A percentile compares a stretch with the other conserved stretches of the same genome.
Evolutionary conservation across 2,329 filamentous ascomycete genomes (phyloP).

Genomic region (Rachicladosporium sp.): DNA sequence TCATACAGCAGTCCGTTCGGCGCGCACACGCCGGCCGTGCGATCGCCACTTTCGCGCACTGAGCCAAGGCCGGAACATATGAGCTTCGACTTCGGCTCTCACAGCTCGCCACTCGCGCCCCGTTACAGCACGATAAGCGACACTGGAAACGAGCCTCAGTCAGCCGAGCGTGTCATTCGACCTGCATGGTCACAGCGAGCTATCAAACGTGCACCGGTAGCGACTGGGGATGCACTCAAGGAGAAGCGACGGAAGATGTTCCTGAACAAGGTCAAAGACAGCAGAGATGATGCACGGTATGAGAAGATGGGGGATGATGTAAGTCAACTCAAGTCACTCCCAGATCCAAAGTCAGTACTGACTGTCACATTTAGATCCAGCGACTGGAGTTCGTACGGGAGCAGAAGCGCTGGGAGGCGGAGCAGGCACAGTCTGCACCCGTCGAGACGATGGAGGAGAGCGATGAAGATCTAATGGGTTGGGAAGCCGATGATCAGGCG

Average conservation of each 20-base stretch:
- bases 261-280: slow-evolving; percentile 43
- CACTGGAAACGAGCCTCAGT: no score
- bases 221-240: slow-evolving; percentile 48
- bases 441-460: slow-evolving; percentile 13
- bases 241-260: slow-evolving; percentile 57
- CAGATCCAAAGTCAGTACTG: slow-evolving; percentile 1
- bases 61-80: no score
- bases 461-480: slow-evolving; percentile 5
- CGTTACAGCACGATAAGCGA: no score
- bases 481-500: slow-evolving; percentile 8
- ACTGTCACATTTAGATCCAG: slow-evolving; percentile 28
- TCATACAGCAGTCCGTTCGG: no score
- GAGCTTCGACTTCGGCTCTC: no score
- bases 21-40: no score
- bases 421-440: slow-evolving; percentile 30
- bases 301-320: slow-evolving; percentile 36
- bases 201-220: slow-evolving; percentile 50
- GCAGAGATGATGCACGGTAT: slow-evolving; percentile 35
- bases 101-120: no score
- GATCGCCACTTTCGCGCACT: no score
- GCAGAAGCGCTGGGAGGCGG: slow-evolving; percentile 33
- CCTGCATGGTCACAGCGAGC: slow-evolving; percentile 27
- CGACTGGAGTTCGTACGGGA: slow-evolving; percentile 33
- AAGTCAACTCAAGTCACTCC: slow-evolving; percentile 4
- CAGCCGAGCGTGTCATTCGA: no score